Conservation (phyloP, 2,329 filamentous ascomycete genomes). For the Plenodomus biglobosus region DNA sequence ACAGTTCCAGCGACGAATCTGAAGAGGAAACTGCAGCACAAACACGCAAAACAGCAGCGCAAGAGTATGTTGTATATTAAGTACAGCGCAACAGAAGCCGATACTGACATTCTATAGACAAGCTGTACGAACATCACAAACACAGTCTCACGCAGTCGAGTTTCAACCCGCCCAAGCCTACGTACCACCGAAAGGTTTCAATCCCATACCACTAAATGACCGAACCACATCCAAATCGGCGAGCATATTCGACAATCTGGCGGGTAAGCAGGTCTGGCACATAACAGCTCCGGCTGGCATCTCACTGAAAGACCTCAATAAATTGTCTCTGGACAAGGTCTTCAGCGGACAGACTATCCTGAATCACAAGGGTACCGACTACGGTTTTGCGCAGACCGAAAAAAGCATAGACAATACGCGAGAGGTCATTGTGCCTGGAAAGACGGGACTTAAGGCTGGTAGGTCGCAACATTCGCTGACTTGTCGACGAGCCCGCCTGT, state of each 20-base stretch:
- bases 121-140: conserved; percentile 8
- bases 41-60: conserved; percentile 18
- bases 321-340: conserved; percentile 63
- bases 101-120: conserved; percentile 4
- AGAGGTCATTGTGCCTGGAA: conserved; percentile 63
- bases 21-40: conserved; percentile 33
- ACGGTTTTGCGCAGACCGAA: conserved; percentile 58
- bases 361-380: conserved; percentile 65
- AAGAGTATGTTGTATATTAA: conserved; percentile 9
- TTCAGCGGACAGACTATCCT: conserved; percentile 58
- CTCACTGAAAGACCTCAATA: conserved; percentile 66
- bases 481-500: not conserved
- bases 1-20: conserved; percentile 44
- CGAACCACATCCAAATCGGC: conserved; percentile 32
- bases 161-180: conserved; percentile 42
- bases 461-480: conserved; percentile 30
- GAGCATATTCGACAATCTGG: conserved; percentile 60
- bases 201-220: conserved; percentile 51
- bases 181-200: conserved; percentile 51
- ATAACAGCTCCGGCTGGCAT: conserved; percentile 72
- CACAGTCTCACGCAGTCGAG: conserved; percentile 33
- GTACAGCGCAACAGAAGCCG: not conserved
- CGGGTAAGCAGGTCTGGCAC: conserved; percentile 78
- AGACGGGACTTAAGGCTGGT: conserved; percentile 60
- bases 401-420: conserved; percentile 56